These are phyloP conservation scores for Globisporangium lucens DNA, from an alignment of 352 stramenopile species.

Conservation along the genomic window DNA sequence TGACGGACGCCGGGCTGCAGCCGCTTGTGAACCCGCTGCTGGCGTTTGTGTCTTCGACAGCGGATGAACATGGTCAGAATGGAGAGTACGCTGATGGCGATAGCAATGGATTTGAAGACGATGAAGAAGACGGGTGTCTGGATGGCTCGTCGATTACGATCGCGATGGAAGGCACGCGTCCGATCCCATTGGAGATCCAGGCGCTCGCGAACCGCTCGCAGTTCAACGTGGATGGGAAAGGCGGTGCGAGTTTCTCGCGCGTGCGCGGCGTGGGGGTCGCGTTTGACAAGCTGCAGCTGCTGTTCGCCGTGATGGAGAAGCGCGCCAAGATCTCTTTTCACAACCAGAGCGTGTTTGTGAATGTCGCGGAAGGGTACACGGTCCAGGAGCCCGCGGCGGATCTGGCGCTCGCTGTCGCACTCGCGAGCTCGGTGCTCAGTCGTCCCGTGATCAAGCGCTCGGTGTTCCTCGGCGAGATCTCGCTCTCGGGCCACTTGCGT, in stretches of 20 bases:
- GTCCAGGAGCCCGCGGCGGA: slow-evolving; percentile 82
- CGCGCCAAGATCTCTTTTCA: slow-evolving; percentile 71
- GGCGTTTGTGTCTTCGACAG: slow-evolving; percentile 66
- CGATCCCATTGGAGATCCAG: slow-evolving; percentile 95
- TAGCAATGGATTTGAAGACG: slow-evolving; percentile 22
- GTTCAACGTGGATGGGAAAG: slow-evolving; percentile 28
- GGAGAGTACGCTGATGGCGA: slow-evolving; percentile 25
- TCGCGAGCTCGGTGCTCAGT: slow-evolving; percentile 64
- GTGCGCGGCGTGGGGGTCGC: slow-evolving; percentile 77
- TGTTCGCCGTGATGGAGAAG: slow-evolving; percentile 96
- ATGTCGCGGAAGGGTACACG: slow-evolving; percentile 80
- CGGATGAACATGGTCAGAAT: slow-evolving; percentile 13
- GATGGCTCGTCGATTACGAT: slow-evolving; percentile 90
- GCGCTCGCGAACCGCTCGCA: slow-evolving; percentile 81
- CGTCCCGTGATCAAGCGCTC: slow-evolving; percentile 51
- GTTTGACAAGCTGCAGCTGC: slow-evolving; percentile 89
- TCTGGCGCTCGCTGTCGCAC: slow-evolving; percentile 65
- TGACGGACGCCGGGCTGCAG: slow-evolving; percentile 83
- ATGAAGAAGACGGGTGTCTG: slow-evolving; percentile 16
- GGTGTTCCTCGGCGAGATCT: slow-evolving; percentile 77
- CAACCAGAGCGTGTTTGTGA: slow-evolving; percentile 84
- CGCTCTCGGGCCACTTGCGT: slow-evolving; percentile 74
- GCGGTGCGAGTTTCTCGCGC: slow-evolving; percentile 40
- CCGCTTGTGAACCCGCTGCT: slow-evolving; percentile 76
- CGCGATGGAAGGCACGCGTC: slow-evolving; percentile 91